Base-by-base conservation (phyloP, 345 rosid species). In the Psidium guajava region DNA sequence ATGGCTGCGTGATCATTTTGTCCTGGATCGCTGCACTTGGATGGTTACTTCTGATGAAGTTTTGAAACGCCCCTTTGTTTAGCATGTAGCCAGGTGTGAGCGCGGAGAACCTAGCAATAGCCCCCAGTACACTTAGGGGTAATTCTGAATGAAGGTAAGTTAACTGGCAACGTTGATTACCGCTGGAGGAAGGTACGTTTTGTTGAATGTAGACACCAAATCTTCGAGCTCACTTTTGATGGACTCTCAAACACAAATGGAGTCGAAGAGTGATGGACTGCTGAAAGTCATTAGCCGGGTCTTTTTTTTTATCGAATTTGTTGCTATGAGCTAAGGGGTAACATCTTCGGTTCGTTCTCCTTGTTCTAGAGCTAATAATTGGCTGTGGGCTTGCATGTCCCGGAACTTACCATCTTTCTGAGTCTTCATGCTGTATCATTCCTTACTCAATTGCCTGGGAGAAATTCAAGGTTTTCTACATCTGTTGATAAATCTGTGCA, bases 1-100 rank as follows among this genome's bases (percentile, higher is more conserved):
- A 56, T 84, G 82, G 83, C 82, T 56, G 87, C 89, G 24, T 87
- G 73, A 83, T 57, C 14, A 20, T 69, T 69, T 36, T 18, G 36
- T 36, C 47, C 80, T 36, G 80, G 80, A 69, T 69, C 13, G 18
- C 80, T 69, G 80, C 80, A 0, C 25, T 18, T 69, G 25, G 36
- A 69, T 69, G 80, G 80, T 36, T 69, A 36, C 47, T 18, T 69
- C 25, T 69, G 80, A 36, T 69, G 80, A 18, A 9, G 25, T 69
- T 69, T 36, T 69, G 80, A 9, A 69, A 69, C 6, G 25, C 42
- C 80, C 77, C 47, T 69, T 69, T 9, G 47, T 69, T 69, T 18
- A 36, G 47, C 18, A 69, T 69, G 12, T 69, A 36, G 80, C 80
- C 80, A 36, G 47, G 80, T 36, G 80, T 14, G 0, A 15, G 42